Evolutionary conservation across 2,329 filamentous ascomycete genomes (phyloP), one percentile per base, ranked within the genome.

Genomic region (Knufia petricola): DNA sequence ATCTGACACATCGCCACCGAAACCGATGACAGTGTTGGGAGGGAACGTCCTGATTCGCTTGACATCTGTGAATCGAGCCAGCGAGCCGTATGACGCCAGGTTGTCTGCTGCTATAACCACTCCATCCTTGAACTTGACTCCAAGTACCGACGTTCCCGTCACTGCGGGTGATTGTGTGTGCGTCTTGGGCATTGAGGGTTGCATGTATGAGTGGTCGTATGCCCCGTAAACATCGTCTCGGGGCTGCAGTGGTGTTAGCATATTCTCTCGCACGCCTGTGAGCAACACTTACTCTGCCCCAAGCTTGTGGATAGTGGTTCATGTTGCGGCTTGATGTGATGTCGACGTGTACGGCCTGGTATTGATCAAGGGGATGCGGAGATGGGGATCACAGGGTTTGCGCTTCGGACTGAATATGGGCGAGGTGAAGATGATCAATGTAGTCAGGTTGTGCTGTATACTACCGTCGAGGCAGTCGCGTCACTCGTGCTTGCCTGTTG

Each of bases 71-170:
- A 96, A 98, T 64, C 92, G 87, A 52, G 92, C 90, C 58, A 90
- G 85, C 50, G 92, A 95, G 66, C 92, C 92, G 69, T 98, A 98
- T 50, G 92, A 98, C 59, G 92, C 92, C 94, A 98, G 74, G 73
- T 96, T 98, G 70, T 98, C 92, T 61, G 92, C 87, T 46, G 90
- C 92, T 66, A 98, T 90, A 62, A 94, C 89, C 55, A 98, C 88
- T 63, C 92, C 92, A 59, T 89, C 87, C 64, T 88, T 90, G 77
- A 88, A 98, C 75, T 96, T 96, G 66, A 95, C 78, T 56, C 84
- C 92, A 50, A 98, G 71, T 55, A 98, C 92, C 46, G 92, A 96
- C 43, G 92, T 96, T 64, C 92, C 92, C 46, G 92, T 98, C 54
- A 98, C 92, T 58, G 94, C 84, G 61, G 92, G 92, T 26, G 81